phyloP scores from a whole-genome alignment of 2,329 filamentous ascomycete genomes.

The Passalora sequoiae region DNA sequence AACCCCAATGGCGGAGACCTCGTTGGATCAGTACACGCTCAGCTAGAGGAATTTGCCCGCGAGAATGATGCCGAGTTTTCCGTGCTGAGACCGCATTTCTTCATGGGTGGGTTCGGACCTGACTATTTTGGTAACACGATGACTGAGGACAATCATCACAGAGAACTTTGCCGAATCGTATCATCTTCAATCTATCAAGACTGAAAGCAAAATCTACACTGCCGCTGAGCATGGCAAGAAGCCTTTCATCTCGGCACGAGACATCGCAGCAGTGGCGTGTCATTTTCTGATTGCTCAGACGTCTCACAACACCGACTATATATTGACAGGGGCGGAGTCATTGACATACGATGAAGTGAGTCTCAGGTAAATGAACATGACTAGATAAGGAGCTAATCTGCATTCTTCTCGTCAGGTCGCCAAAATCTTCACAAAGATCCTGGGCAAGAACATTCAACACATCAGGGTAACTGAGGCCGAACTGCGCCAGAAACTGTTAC shows the following conservation, averaged over 20 bases:
- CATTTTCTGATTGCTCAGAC: conserved; percentile 37
- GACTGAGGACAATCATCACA: conserved; percentile 17
- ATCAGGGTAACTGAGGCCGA: conserved; percentile 6
- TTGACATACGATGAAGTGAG: conserved; percentile 32
- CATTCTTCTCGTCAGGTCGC: conserved; percentile 8
- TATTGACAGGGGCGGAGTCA: conserved; percentile 33
- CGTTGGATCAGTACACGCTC: conserved; percentile 11
- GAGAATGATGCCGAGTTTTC: conserved; percentile 36
- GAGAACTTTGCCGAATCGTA: conserved; percentile 43
- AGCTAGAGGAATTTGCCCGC: conserved; percentile 23
- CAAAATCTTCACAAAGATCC: conserved; percentile 8
- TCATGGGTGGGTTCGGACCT: conserved; percentile 38
- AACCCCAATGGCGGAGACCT: conserved; percentile 7
- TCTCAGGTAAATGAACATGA: neutral
- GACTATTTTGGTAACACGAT: neutral
- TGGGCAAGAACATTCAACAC: conserved; percentile 11
- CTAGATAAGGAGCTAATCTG: neutral
- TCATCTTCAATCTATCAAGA: conserved; percentile 33
- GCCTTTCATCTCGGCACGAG: conserved; percentile 45
- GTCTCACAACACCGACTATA: conserved; percentile 40
- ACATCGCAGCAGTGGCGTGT: conserved; percentile 46
- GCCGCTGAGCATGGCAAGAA: conserved; percentile 43
- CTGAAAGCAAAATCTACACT: conserved; percentile 41
- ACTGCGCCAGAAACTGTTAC: conserved; percentile 7
- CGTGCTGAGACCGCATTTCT: conserved; percentile 47